phyloP scores from a whole-genome alignment of 768 basidiomycete genomes.

The Suillus clintonianus region DNA sequence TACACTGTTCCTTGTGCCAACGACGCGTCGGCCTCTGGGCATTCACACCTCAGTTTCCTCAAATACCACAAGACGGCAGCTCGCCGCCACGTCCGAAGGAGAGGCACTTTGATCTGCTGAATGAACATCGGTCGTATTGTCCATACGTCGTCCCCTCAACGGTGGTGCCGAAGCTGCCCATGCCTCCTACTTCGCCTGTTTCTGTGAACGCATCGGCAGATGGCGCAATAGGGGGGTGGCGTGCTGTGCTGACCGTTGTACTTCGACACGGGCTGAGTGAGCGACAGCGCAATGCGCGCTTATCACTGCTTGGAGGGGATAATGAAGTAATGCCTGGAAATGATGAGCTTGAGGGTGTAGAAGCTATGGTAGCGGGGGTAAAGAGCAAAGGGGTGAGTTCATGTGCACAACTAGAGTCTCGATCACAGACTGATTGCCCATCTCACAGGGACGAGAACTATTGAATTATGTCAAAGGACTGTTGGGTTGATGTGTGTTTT shows the following conservation, averaged over 20 bases:
- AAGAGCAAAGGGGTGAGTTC: constrained; percentile 71
- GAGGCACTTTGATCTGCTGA: constrained; percentile 71
- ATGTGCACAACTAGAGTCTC: background rate
- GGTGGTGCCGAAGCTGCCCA: constrained; percentile 55
- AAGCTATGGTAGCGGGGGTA: constrained; percentile 76
- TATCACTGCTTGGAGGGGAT: constrained; percentile 14
- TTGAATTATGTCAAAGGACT: constrained; percentile 72
- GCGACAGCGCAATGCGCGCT: constrained; percentile 45
- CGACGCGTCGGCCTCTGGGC: constrained; percentile 82
- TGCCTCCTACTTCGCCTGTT: constrained; percentile 26
- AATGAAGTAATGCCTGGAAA: constrained; percentile 33
- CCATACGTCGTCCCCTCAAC: constrained; percentile 81
- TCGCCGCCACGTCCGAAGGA: constrained; percentile 17
- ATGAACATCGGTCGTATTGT: constrained; percentile 84
- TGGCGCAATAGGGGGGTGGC: constrained; percentile 70
- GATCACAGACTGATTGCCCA: constrained; percentile 13
- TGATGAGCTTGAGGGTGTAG: constrained; percentile 50
- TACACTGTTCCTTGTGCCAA: constrained; percentile 72
- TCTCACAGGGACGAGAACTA: constrained; percentile 63
- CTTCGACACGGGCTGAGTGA: constrained; percentile 66
- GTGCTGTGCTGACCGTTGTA: constrained; percentile 71
- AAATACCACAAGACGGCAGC: constrained; percentile 13
- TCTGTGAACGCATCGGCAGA: background rate
- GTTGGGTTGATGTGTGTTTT: constrained; percentile 45
- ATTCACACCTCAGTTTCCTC: constrained; percentile 41